phyloP scores from a whole-genome alignment of 768 basidiomycete genomes.

The Crepidotus variabilis region DNA sequence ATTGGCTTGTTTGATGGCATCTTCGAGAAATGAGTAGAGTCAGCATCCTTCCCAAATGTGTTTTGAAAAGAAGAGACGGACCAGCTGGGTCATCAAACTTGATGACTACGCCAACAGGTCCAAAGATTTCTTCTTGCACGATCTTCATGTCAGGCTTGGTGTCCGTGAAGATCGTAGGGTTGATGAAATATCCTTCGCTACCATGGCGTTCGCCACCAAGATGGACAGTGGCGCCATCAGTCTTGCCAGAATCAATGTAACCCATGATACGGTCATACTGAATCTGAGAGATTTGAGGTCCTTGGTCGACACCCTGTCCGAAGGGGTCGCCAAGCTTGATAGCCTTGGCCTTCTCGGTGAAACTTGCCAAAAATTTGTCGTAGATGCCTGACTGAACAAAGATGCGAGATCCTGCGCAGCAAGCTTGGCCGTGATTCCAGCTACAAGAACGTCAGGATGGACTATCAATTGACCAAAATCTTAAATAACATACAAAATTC shows the following conservation, averaged over 20 bases:
- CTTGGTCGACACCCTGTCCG: conserved; percentile 48
- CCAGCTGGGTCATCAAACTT: conserved; percentile 67
- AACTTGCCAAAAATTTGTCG: conserved; percentile 64
- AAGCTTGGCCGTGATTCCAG: conserved; percentile 56
- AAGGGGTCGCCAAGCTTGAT: conserved; percentile 64
- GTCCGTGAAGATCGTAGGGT: conserved; percentile 74
- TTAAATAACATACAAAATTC: conserved; percentile 59
- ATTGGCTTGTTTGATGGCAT: conserved; percentile 75
- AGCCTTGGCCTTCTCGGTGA: conserved; percentile 46
- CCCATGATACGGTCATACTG: conserved; percentile 72
- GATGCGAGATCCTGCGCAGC: conserved; percentile 79
- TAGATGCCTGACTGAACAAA: conserved; percentile 79
- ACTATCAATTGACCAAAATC: background rate
- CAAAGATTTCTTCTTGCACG: conserved; percentile 74
- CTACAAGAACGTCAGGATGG: conserved; percentile 30
- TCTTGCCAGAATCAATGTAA: conserved; percentile 75
- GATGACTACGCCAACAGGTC: conserved; percentile 73
- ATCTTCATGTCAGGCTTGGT: conserved; percentile 70
- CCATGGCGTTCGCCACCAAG: conserved; percentile 59
- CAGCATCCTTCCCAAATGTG: too few relatives aligned
- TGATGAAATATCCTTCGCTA: conserved; percentile 56
- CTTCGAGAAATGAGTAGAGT: conserved; percentile 34
- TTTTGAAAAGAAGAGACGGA: conserved; percentile 13
- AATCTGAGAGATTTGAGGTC: conserved; percentile 67
- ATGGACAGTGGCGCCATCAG: conserved; percentile 65